Base-by-base conservation (phyloP, 345 rosid species). In the Populus deltoides region DNA sequence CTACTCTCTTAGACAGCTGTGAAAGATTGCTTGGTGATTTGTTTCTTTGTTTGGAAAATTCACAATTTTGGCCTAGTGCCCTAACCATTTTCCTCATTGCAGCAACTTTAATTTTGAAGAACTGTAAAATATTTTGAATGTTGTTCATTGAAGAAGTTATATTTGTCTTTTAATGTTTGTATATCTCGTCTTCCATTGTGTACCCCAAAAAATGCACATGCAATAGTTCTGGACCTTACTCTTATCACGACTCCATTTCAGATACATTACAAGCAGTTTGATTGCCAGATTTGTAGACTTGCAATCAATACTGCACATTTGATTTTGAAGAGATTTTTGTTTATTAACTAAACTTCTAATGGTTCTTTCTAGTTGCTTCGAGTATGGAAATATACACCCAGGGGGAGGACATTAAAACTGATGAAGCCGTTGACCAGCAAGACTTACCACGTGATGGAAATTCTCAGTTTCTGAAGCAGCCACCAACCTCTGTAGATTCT, bases 401-500 rank as follows among this genome's bases (percentile, higher is more conserved):
- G 24, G 59, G n/a, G n/a, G 59, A 7, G 59, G 77, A 75, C 45
- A 65, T 72, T 70, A 71, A 61, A 36, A 39, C 73, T 66, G 82
- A 78, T 61, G 75, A 66, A 66, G 79, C 74, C 27, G 35, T 80
- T 70, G 66, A 61, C 49, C 70, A 72, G 12, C 67, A 35, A 77
- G 75, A 66, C 70, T 73, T 69, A 49, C 72, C 45, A 27, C 74
- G 41, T 77, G 85, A 84, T 65, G 82, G 75, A 68, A 77, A 71
- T 70, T 65, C 79, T 75, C 78, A 73, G 59, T 71, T 78, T 80
- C 81, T 72, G 84, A 68, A 68, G 55, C 85, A 73, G 38, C 49
- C 83, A 61, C 74, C 78, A 39, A 33, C 13, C 73, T 68, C 78
- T 70, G 18, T 77, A 15, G 83, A 83, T 81, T 81, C 86, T 45